Percentiles rank a stretch among this genome's conserved stretches.
phyloP scores from a whole-genome alignment of 2,329 filamentous ascomycete species.

The Pyrenophora graminea region DNA sequence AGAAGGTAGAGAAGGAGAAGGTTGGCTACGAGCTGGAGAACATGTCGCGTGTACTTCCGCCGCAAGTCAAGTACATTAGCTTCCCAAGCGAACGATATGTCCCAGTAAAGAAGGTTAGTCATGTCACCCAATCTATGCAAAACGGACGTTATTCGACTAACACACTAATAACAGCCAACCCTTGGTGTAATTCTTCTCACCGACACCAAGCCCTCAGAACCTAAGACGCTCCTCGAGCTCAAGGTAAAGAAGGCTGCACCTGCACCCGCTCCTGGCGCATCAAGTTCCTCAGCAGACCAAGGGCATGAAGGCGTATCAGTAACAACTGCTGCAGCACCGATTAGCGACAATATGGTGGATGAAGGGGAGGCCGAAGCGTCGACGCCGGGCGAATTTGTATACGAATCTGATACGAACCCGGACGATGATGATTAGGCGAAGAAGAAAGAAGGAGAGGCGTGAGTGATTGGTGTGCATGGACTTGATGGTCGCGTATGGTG shows the following conservation, averaged over 20 bases:
- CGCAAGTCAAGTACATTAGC: constrained; percentile 92
- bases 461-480: constrained; percentile 5
- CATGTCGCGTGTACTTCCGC: constrained; percentile 91
- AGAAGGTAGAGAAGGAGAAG: constrained; percentile 95
- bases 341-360: constrained; percentile 74
- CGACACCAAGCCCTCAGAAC: constrained; percentile 78
- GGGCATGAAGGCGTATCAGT: constrained; percentile 60
- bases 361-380: constrained; percentile 79
- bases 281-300: constrained; percentile 42
- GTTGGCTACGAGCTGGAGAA: constrained; percentile 94
- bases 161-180: constrained; percentile 66
- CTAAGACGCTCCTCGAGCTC: constrained; percentile 83
- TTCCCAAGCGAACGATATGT: constrained; percentile 90
- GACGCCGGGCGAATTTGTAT: constrained; percentile 74
- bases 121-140: background rate
- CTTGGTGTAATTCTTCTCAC: constrained; percentile 90
- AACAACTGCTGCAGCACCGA: constrained; percentile 67
- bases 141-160: constrained; percentile 22
- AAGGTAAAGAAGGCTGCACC: constrained; percentile 79
- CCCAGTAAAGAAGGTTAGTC: constrained; percentile 81
- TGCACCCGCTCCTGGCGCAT: constrained; percentile 50
- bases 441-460: constrained; percentile 1
- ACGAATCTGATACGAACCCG: constrained; percentile 69
- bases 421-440: constrained; percentile 43
- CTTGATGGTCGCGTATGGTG: background rate